phyloP scores from a whole-genome alignment of 441 rosid genomes.

The Erodium moschatum region DNA sequence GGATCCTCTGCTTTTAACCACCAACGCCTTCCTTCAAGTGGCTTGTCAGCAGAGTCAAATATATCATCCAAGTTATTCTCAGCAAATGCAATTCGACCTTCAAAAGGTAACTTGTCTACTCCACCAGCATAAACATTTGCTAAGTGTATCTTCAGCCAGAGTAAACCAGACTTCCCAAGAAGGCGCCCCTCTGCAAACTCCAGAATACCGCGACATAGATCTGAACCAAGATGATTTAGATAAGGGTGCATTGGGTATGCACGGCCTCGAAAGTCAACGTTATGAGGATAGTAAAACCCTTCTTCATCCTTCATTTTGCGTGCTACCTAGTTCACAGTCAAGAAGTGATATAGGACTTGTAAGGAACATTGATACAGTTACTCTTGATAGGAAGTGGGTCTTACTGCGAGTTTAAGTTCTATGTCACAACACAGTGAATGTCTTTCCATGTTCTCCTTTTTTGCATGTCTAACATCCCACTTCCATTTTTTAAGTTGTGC shows the following conservation, averaged over 20 bases:
- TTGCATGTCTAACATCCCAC: conserved; percentile 57
- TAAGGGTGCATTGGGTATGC: conserved; percentile 98
- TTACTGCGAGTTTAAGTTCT: conserved; percentile 91
- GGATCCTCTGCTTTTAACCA: conserved; percentile 98
- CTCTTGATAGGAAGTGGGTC: conserved; percentile 19
- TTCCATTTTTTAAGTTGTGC: conserved; percentile 58
- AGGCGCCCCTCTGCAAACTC: conserved; percentile 91
- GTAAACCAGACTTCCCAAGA: conserved; percentile 74
- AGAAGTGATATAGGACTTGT: background rate
- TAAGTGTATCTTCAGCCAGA: conserved; percentile 94
- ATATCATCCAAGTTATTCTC: conserved; percentile 82
- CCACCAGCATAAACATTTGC: conserved; percentile 91
- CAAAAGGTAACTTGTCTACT: conserved; percentile 79
- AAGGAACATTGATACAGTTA: background rate
- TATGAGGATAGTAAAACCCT: conserved; percentile 91
- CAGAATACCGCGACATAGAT: conserved; percentile 86
- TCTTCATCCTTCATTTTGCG: conserved; percentile 85
- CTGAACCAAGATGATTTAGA: conserved; percentile 96
- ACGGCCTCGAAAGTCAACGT: conserved; percentile 95
- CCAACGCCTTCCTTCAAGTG: conserved; percentile 90
- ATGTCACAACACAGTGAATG: conserved; percentile 88
- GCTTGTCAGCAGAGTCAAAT: conserved; percentile 82
- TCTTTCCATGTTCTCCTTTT: conserved; percentile 71
- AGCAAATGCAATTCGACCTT: conserved; percentile 65
- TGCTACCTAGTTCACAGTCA: conserved; percentile 65